Conservation (phyloP, 805 yeast genomes). For the Helenozyma baotianmanensis region DNA sequence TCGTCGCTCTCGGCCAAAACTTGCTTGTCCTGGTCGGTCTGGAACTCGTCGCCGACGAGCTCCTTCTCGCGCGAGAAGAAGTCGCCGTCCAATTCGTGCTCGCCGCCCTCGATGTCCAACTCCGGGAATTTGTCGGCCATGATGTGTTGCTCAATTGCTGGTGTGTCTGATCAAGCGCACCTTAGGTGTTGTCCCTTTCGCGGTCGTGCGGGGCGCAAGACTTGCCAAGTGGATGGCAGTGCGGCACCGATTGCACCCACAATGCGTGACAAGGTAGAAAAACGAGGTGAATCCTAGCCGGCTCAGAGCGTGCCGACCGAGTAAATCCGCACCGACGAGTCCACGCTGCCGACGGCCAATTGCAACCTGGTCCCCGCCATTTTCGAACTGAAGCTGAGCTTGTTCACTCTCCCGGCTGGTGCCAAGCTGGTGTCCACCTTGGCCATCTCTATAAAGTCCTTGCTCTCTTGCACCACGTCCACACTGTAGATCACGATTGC, state of each 20-base stretch:
- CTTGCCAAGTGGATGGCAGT: background rate
- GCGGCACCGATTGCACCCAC: too few relatives aligned
- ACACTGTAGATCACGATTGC: conserved; percentile 43
- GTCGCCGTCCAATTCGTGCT: conserved; percentile 42
- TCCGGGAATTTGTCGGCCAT: conserved; percentile 82
- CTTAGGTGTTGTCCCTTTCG: background rate
- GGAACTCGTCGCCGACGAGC: conserved; percentile 65
- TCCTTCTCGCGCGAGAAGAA: conserved; percentile 67
- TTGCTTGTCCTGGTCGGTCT: conserved; percentile 57
- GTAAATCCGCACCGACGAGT: conserved; percentile 53
- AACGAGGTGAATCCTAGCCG: too few relatives aligned
- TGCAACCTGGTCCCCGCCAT: conserved; percentile 5
- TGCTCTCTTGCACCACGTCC: conserved; percentile 21
- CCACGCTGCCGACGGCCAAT: conserved; percentile 63
- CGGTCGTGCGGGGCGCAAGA: background rate
- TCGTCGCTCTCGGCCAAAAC: conserved; percentile 35
- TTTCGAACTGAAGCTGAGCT: conserved; percentile 52
- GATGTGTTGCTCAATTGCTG: too few relatives aligned
- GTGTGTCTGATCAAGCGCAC: too few relatives aligned
- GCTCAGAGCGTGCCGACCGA: too few relatives aligned
- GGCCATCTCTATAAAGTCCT: conserved; percentile 7
- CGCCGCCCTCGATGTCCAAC: conserved; percentile 34
- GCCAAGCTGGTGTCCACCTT: conserved; percentile 29
- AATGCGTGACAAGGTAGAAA: too few relatives aligned
- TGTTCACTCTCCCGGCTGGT: conserved; percentile 61